These are phyloP conservation scores for Trichoderma gracile DNA, from an alignment of 2,329 filamentous ascomycete species.

Conservation along the genomic window DNA sequence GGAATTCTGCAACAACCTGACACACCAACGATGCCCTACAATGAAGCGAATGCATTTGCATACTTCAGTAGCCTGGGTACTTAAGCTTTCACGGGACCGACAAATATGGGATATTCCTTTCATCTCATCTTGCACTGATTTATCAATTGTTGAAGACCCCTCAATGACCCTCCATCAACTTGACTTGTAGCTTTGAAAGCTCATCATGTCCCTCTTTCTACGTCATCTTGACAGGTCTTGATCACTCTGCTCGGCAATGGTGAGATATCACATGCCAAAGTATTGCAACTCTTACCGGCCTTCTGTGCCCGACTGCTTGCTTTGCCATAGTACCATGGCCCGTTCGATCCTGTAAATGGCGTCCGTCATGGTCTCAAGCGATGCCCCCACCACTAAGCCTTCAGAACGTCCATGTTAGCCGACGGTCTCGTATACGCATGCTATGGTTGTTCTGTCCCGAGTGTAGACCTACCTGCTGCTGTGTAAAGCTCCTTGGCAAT, in stretches of 20 bases:
- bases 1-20: background rate
- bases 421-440: background rate
- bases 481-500: conserved; percentile 38
- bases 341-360: conserved; percentile 45
- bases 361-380: conserved; percentile 38
- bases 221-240: background rate
- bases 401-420: background rate
- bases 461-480: conserved; percentile 36
- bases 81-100: background rate
- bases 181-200: too few species aligned
- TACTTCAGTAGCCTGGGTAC: background rate
- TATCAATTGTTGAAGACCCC: too few species aligned
- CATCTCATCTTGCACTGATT: background rate
- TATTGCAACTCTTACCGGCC: background rate
- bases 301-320: conserved; percentile 2
- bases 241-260: too few species aligned
- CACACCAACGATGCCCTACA: too few species aligned
- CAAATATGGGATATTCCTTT: too few species aligned
- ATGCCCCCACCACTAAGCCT: conserved; percentile 39
- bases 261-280: background rate
- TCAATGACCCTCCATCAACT: background rate
- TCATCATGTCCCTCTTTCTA: background rate
- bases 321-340: conserved; percentile 40
- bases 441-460: background rate
- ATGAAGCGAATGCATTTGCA: too few species aligned